Evolutionary conservation across 495 filamentous ascomycete genomes (phyloP), one percentile per base, ranked within the genome.

Genomic region (Trichoderma virens): DNA sequence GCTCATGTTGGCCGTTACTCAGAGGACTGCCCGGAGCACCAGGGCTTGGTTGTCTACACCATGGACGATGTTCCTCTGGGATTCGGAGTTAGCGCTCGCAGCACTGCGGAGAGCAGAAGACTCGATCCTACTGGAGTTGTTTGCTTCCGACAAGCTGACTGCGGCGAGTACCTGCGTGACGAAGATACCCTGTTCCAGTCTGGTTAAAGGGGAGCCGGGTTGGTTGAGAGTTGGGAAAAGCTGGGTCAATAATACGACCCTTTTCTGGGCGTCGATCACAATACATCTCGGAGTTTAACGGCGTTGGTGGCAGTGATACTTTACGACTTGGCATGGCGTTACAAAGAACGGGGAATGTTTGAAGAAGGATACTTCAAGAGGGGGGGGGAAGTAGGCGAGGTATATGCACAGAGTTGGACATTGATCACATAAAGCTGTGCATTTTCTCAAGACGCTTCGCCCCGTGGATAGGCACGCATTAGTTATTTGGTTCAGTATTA

Each of bases 121-220:
- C 73, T 97, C 62, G 93, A 97, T 59, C 94, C 94, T 0, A 98
- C 95, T 1, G 91, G 87, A 16, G 88, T 96, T 62, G 86, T 88
- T 11, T 83, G 87, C 34, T 96, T 96, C 74, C 78, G 91, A 67
- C 91, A 97, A 74, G 88, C 89, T 1, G 93, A 98, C 79, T 85
- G 89, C 70, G 93, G 94, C 54, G 91, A 97, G 73, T 98, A 95
- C 70, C 81, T 98, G 63, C 83, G 94, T 71, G 93, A 97, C 67
- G 85, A 85, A 67, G 82, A 85, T 68, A 83, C 76, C 18, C 71
- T 85, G 16, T 85, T 85, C 7, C 39, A 38, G 27, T 41, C 61
- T 18, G 61, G 61, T n/a, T 62, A 62, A 43, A 61, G 35, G 20
- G 41, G 30, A 60, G 35, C 23, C 18, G 31, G 61, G 34, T 35